Conservation (phyloP, 129 eudicot species). For the Deinandra increscens region DNA sequence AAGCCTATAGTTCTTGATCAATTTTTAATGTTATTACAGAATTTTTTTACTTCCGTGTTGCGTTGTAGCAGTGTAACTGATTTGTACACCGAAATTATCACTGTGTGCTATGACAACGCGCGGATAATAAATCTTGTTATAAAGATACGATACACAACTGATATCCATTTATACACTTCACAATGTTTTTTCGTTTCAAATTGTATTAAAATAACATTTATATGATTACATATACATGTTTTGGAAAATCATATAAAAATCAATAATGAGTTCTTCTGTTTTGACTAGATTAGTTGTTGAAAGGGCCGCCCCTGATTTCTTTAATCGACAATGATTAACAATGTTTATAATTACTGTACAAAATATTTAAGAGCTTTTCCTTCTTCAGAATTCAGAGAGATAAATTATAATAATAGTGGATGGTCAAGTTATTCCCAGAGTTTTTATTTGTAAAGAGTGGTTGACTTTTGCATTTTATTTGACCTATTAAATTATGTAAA, state of each 20-base stretch:
- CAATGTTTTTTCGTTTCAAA: no score
- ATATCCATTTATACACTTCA: no score
- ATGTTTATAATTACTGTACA: background rate
- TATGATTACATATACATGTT: no score
- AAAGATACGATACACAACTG: no score
- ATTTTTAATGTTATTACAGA: no score
- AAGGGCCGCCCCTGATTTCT: conserved; percentile 1
- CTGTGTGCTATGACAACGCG: no score
- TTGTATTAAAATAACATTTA: no score
- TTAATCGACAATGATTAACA: background rate
- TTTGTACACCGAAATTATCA: no score
- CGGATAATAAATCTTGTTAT: no score
- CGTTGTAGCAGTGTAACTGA: no score
- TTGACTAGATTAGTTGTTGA: conserved; percentile 12
- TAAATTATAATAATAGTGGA: background rate
- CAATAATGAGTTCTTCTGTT: background rate
- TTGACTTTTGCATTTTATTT: conserved; percentile 4
- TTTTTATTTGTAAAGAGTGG: background rate
- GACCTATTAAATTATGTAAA: background rate
- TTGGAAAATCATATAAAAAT: background rate
- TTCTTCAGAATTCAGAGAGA: background rate
- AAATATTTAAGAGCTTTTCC: background rate
- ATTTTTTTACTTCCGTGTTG: no score
- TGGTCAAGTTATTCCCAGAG: background rate
- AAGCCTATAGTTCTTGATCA: no score